Percentiles rank a stretch among this genome's conserved stretches.
These are phyloP conservation scores for Russula emetica DNA, from an alignment of 768 basidiomycete genomes.

Conservation along the genomic window DNA sequence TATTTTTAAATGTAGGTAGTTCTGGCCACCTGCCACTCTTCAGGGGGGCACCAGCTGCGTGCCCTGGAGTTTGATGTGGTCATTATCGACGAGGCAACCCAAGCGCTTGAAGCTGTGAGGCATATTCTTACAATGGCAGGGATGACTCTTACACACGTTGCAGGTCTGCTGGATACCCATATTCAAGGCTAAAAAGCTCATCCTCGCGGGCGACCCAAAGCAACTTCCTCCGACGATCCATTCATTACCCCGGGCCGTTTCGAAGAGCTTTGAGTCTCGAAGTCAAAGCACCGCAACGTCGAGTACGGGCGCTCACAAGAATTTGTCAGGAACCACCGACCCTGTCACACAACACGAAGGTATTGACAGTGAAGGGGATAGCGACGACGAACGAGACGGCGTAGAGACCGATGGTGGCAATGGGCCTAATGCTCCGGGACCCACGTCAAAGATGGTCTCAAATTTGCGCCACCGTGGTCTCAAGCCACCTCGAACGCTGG, in stretches of 20 bases:
- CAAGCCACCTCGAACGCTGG: conserved; percentile 65
- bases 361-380: background rate
- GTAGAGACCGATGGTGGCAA: background rate
- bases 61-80: conserved; percentile 84
- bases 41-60: conserved; percentile 78
- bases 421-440: background rate
- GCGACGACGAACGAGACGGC: background rate
- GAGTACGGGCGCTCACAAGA: background rate
- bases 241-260: conserved; percentile 45
- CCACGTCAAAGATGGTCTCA: background rate
- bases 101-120: conserved; percentile 87
- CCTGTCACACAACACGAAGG: background rate
- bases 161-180: conserved; percentile 95
- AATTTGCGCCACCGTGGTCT: conserved; percentile 32
- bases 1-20: conserved; percentile 55
- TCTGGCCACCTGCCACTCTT: conserved; percentile 89
- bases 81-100: conserved; percentile 97
- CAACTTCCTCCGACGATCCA: conserved; percentile 93
- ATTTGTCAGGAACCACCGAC: background rate
- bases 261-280: conserved; percentile 27
- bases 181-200: conserved; percentile 83
- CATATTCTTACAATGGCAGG: background rate
- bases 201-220: conserved; percentile 92
- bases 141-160: background rate
- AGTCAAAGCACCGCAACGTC: background rate